phyloP scores from a whole-genome alignment of 2,329 filamentous ascomycete genomes.

The Paracoccidioides brasiliensis region DNA sequence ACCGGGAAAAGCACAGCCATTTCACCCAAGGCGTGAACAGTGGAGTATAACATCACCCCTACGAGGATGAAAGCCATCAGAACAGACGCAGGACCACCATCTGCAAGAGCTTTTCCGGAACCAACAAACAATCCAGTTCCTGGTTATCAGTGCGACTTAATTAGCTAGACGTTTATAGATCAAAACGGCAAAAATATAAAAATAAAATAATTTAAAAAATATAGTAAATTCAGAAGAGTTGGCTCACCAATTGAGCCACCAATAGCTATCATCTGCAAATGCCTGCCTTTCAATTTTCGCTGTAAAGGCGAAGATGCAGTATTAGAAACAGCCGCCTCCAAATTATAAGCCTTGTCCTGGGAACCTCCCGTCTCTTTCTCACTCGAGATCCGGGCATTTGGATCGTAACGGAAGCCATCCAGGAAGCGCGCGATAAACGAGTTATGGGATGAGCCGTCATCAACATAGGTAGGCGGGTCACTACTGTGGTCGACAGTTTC shows the following conservation, averaged over 20 bases:
- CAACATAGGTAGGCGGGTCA: background rate
- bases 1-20: slow-evolving; percentile 38
- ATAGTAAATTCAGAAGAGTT: background rate
- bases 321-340: slow-evolving; percentile 17
- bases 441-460: background rate
- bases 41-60: slow-evolving; percentile 54
- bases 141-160: background rate
- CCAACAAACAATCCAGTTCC: slow-evolving; percentile 34
- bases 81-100: slow-evolving; percentile 31
- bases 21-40: slow-evolving; percentile 39
- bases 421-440: background rate
- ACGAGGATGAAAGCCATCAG: slow-evolving; percentile 33
- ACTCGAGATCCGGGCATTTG: slow-evolving; percentile 13
- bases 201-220: background rate
- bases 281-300: slow-evolving; percentile 35
- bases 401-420: slow-evolving; percentile 20
- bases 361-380: slow-evolving; percentile 5
- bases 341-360: slow-evolving; percentile 14
- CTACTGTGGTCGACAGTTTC: background rate
- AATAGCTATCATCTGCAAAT: slow-evolving; percentile 47
- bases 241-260: slow-evolving; percentile 40
- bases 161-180: background rate
- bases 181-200: background rate
- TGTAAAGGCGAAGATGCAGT: slow-evolving; percentile 18
- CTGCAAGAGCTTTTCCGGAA: slow-evolving; percentile 26